Conservation (phyloP, 169 alveolate species). For the Theileria annulata region DNA sequence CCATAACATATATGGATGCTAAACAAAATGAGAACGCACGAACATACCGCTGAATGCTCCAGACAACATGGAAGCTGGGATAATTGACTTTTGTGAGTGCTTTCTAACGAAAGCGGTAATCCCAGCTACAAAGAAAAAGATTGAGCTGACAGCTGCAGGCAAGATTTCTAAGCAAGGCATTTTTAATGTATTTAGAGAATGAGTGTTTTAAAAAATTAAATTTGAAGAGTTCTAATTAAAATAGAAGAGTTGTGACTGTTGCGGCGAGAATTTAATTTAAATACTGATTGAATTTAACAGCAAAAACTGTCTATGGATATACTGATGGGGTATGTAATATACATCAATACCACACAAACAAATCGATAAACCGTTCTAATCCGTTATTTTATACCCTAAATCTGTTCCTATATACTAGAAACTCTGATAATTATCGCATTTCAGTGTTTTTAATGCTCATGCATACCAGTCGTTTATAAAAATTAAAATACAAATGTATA, state of each 20-base stretch:
- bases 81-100: slow-evolving; percentile 24
- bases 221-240: neutral
- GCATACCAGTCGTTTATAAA: neutral
- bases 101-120: slow-evolving; percentile 42
- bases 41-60: slow-evolving; percentile 45
- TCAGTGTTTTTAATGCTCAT: neutral
- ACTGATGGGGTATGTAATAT: neutral
- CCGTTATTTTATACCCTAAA: neutral
- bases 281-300: neutral
- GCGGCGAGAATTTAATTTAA: neutral
- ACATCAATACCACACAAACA: neutral
- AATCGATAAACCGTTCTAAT: neutral
- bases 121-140: slow-evolving; percentile 33
- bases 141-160: slow-evolving; percentile 39
- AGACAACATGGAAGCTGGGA: slow-evolving; percentile 29
- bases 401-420: neutral
- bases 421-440: neutral
- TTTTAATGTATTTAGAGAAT: neutral
- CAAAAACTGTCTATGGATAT: neutral
- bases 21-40: neutral
- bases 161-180: slow-evolving; percentile 31
- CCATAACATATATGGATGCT: slow-evolving; percentile 32
- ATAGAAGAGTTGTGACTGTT: neutral
- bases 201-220: too few species aligned
- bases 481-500: neutral